A percentile compares a stretch with the other conserved stretches of the same genome.
phyloP scores from a whole-genome alignment of 495 filamentous ascomycete species.

The Hypoxylon crocopeplum region DNA sequence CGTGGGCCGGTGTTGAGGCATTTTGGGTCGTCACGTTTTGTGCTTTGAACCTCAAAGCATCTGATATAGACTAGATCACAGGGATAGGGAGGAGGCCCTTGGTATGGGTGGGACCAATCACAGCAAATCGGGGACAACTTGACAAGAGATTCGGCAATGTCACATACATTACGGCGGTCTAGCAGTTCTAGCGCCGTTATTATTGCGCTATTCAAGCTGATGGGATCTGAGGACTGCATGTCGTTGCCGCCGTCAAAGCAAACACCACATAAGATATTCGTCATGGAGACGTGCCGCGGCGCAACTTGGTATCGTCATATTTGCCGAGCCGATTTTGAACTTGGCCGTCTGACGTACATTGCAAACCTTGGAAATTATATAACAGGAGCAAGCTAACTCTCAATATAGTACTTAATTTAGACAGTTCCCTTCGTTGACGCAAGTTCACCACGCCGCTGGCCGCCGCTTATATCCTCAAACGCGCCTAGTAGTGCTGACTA shows the following conservation, averaged over 20 bases:
- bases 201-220: no score
- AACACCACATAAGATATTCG: no score
- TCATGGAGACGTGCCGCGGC: no score
- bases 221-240: no score
- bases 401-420: no score
- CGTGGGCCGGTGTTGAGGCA: constrained; percentile 19
- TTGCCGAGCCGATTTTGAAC: neutral
- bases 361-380: constrained; percentile 3
- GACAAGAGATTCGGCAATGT: constrained; percentile 25
- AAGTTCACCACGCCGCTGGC: constrained; percentile 10
- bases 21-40: constrained; percentile 35
- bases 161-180: constrained; percentile 15
- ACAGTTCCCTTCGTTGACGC: constrained; percentile 31
- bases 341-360: neutral
- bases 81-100: constrained; percentile 9
- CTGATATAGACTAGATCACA: constrained; percentile 27
- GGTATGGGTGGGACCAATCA: constrained; percentile 13
- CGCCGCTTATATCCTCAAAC: constrained; percentile 8
- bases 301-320: no score
- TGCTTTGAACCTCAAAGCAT: constrained; percentile 23
- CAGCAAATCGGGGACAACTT: neutral
- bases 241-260: constrained; percentile 24
- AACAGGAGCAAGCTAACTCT: constrained; percentile 23
- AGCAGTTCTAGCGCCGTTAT: constrained; percentile 2
- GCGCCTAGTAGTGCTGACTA: neutral